Evolutionary conservation across 208 protist species (phyloP).

Genomic region (Endotrypanum monterogeii): DNA sequence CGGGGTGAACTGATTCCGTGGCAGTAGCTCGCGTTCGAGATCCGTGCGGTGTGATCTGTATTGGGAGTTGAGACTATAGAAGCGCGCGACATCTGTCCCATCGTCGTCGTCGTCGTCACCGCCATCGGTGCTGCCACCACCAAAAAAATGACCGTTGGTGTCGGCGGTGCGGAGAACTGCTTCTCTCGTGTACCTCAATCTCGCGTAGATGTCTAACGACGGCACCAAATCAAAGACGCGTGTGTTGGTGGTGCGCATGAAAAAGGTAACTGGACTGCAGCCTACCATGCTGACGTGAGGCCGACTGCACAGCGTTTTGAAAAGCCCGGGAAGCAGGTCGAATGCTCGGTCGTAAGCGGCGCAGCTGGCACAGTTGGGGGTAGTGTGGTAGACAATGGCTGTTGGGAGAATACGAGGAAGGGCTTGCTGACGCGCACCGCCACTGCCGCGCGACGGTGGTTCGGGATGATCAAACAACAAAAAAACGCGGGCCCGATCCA

Average conservation of each 20-base stretch:
- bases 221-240: conserved; percentile 31
- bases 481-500: background rate
- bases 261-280: conserved; percentile 68
- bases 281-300: conserved; percentile 49
- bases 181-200: conserved; percentile 20
- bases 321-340: conserved; percentile 61
- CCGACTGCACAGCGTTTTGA: conserved; percentile 46
- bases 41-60: conserved; percentile 8
- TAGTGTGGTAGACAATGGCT: conserved; percentile 49
- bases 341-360: conserved; percentile 41
- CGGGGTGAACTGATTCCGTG: conserved; percentile 23
- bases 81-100: conserved; percentile 4
- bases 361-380: conserved; percentile 38
- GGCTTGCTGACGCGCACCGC: conserved; percentile 20
- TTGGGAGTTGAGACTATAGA: conserved; percentile 25
- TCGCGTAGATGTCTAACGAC: conserved; percentile 34
- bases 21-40: conserved; percentile 22
- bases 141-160: background rate
- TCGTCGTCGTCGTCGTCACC: background rate
- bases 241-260: conserved; percentile 34
- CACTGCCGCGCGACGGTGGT: conserved; percentile 5
- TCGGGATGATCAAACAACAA: background rate
- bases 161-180: conserved; percentile 23
- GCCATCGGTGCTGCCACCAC: background rate
- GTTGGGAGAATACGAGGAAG: conserved; percentile 34